phyloP scores from a whole-genome alignment of 78 protist genomes.

The Planoprotostelium fungivorum region DNA sequence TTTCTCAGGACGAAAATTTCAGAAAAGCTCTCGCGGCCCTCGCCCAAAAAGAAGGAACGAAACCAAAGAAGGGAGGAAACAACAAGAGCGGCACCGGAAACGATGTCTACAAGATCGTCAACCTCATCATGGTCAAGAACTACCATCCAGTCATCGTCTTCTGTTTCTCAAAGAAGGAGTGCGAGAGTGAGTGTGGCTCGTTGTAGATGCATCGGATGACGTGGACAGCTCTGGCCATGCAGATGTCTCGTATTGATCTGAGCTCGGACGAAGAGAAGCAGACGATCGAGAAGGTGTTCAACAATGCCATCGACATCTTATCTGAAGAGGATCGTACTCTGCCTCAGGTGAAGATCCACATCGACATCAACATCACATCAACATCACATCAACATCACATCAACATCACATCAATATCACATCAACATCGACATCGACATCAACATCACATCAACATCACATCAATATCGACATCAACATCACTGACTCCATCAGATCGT shows the following conservation, averaged over 20 bases:
- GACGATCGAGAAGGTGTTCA: slow-evolving; percentile 65
- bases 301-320: slow-evolving; percentile 77
- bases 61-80: slow-evolving; percentile 13
- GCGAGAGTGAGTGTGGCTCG: slow-evolving; percentile 59
- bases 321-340: slow-evolving; percentile 55
- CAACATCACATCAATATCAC: background rate
- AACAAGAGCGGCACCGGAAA: slow-evolving; percentile 16
- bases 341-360: slow-evolving; percentile 41
- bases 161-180: slow-evolving; percentile 70
- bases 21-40: slow-evolving; percentile 49
- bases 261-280: slow-evolving; percentile 49
- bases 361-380: background rate
- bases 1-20: slow-evolving; percentile 69
- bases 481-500: slow-evolving; percentile 27
- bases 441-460: background rate
- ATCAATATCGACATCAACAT: background rate
- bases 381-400: background rate
- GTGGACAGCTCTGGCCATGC: background rate
- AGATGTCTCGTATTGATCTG: background rate
- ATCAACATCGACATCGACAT: background rate
- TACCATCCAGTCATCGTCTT: slow-evolving; percentile 85
- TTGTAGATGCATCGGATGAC: slow-evolving; percentile 12
- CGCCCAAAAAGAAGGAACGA: background rate
- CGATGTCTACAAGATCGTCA: slow-evolving; percentile 75
- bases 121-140: slow-evolving; percentile 75